Evolutionary conservation across 148 eudicot species (phyloP).

Genomic region (Heliosperma pusillum): DNA sequence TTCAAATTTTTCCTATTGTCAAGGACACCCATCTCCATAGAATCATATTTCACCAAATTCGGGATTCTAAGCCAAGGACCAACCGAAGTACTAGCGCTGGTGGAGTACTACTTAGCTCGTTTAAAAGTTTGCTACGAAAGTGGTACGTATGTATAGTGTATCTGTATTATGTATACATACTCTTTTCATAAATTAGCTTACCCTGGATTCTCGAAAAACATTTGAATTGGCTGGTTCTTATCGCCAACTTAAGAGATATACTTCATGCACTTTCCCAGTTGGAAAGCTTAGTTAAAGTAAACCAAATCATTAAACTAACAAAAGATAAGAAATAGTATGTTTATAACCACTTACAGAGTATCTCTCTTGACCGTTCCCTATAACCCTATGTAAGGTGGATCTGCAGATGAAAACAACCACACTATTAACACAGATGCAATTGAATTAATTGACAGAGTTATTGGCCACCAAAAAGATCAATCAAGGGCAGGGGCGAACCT

Average conservation of each 20-base stretch:
- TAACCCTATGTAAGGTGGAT: slow-evolving; percentile 85
- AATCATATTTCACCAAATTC: neutral
- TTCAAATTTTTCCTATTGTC: neutral
- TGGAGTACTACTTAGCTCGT: too few relatives aligned
- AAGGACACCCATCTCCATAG: neutral
- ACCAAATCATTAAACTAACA: neutral
- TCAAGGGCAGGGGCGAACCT: too few relatives aligned
- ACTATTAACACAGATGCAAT: slow-evolving; percentile 9
- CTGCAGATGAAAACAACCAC: slow-evolving; percentile 38
- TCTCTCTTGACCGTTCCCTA: slow-evolving; percentile 81
- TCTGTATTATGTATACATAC: too few relatives aligned
- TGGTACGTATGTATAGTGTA: too few relatives aligned
- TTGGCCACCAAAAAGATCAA: neutral
- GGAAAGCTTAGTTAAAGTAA: neutral
- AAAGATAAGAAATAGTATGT: too few relatives aligned
- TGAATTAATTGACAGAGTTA: neutral
- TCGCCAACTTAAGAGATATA: neutral
- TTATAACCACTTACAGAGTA: slow-evolving; percentile 62
- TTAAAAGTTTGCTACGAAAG: too few relatives aligned
- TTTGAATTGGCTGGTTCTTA: neutral
- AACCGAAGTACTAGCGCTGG: neutral
- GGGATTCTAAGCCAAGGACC: neutral
- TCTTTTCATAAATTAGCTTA: neutral
- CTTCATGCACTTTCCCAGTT: neutral
- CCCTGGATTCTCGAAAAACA: neutral